These are phyloP conservation scores for Stephanodiscus triporus DNA, from an alignment of 108 stramenopile species.

Conservation along the genomic window DNA sequence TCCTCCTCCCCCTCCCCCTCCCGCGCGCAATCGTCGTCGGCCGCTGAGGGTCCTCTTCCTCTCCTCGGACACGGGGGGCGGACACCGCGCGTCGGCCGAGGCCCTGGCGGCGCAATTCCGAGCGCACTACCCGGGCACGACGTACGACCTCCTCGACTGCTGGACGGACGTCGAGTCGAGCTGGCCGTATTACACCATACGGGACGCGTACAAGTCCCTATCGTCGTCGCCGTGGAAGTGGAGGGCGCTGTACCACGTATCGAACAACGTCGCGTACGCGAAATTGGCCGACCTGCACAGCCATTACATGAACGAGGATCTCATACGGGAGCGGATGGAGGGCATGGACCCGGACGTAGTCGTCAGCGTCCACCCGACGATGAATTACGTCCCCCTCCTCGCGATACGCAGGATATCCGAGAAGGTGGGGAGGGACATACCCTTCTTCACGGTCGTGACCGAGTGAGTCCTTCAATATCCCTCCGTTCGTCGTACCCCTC, in stretches of 20 bases:
- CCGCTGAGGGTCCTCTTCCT: slow-evolving; percentile 90
- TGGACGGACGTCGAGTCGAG: slow-evolving; percentile 71
- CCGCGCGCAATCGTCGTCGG: too few relatives aligned
- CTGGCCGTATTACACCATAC: slow-evolving; percentile 55
- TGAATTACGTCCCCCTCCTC: slow-evolving; percentile 85
- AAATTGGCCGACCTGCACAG: slow-evolving; percentile 62
- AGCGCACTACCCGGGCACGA: slow-evolving; percentile 81
- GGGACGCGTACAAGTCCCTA: slow-evolving; percentile 78
- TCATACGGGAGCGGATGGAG: slow-evolving; percentile 64
- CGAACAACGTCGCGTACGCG: slow-evolving; percentile 66
- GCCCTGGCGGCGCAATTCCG: slow-evolving; percentile 90
- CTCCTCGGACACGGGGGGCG: slow-evolving; percentile 97
- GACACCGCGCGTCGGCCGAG: slow-evolving; percentile 96
- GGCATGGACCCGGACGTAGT: slow-evolving; percentile 84
- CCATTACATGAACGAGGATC: slow-evolving; percentile 57
- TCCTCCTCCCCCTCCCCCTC: too few relatives aligned
- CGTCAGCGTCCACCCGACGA: slow-evolving; percentile 88
- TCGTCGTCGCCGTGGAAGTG: slow-evolving; percentile 88
- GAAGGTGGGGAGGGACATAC: slow-evolving; percentile 67
- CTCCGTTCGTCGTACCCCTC: too few relatives aligned
- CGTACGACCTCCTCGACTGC: slow-evolving; percentile 89
- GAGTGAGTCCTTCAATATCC: slow-evolving; percentile 52
- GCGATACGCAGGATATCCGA: slow-evolving; percentile 60
- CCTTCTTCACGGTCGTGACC: slow-evolving; percentile 96
- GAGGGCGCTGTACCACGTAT: slow-evolving; percentile 80